Percentiles rank a stretch among this genome's conserved stretches.
These are phyloP conservation scores for Lipomyces anomalus DNA, from an alignment of 805 yeast species.

Conservation along the genomic window DNA sequence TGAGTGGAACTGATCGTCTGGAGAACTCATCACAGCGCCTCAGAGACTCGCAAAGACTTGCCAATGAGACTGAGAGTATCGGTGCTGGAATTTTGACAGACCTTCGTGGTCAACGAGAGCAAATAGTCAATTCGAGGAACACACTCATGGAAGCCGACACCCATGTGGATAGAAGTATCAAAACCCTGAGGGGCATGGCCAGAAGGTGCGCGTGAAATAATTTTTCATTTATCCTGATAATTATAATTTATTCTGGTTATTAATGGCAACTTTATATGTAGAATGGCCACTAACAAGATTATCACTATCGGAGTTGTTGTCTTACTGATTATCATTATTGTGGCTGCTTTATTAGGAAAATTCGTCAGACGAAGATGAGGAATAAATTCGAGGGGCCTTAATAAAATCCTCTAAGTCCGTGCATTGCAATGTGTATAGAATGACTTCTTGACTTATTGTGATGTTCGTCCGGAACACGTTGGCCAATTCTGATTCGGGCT, in stretches of 20 bases:
- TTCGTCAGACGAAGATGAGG: slow-evolving; percentile 5
- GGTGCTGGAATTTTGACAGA: slow-evolving; percentile 89
- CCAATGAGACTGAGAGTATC: slow-evolving; percentile 83
- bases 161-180: slow-evolving; percentile 82
- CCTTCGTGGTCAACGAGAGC: slow-evolving; percentile 88
- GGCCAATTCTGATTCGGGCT: no score
- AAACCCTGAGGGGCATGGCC: slow-evolving; percentile 85
- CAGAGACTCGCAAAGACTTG: slow-evolving; percentile 81
- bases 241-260: neutral
- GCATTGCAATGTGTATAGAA: no score
- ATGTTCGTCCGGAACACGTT: no score
- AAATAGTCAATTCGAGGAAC: slow-evolving; percentile 76
- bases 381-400: neutral
- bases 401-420: no score
- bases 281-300: slow-evolving; percentile 20
- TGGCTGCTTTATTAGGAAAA: slow-evolving; percentile 18
- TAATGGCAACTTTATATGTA: slow-evolving; percentile 2
- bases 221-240: neutral
- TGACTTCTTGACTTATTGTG: no score
- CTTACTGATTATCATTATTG: slow-evolving; percentile 18
- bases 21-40: slow-evolving; percentile 79
- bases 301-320: slow-evolving; percentile 22
- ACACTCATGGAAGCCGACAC: slow-evolving; percentile 77
- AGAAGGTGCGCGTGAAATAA: slow-evolving; percentile 45
- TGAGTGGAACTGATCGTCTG: slow-evolving; percentile 70